These are phyloP conservation scores for Exophiala dermatitidis DNA, from an alignment of 2,329 filamentous ascomycete species.

Conservation along the genomic window DNA sequence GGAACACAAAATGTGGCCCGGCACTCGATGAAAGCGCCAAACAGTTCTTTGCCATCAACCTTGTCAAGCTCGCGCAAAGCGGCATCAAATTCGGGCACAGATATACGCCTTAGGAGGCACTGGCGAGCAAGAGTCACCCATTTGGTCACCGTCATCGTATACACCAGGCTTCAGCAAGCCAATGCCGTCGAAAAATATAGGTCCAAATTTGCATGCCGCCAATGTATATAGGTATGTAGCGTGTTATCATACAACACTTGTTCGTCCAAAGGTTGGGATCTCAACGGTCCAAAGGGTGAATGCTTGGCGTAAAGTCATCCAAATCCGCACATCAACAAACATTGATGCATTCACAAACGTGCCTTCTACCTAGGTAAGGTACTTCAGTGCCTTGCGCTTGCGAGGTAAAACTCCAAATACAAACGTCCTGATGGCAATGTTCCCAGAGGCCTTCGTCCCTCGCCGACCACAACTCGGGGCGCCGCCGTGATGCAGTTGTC, in stretches of 20 bases:
- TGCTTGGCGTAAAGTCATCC: too few relatives aligned
- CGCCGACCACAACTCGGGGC: not conserved
- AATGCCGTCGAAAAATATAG: not conserved
- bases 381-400: not conserved
- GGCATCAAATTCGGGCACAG: slow-evolving; percentile 18
- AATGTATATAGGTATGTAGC: too few relatives aligned
- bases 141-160: slow-evolving; percentile 32
- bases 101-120: slow-evolving; percentile 21
- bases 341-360: too few relatives aligned
- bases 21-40: slow-evolving; percentile 19
- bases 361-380: not conserved
- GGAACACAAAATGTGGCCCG: slow-evolving; percentile 20
- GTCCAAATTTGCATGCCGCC: too few relatives aligned
- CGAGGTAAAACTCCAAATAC: not conserved
- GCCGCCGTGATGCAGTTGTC: slow-evolving; percentile 10
- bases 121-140: slow-evolving; percentile 20
- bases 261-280: too few relatives aligned
- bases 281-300: too few relatives aligned
- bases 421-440: slow-evolving; percentile 5
- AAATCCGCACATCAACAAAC: too few relatives aligned
- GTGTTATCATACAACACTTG: too few relatives aligned
- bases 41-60: slow-evolving; percentile 16
- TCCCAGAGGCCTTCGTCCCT: not conserved
- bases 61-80: slow-evolving; percentile 5
- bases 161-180: not conserved